Evolutionary conservation across 768 basidiomycete genomes (phyloP).

Genomic region (Boletus sp.): DNA sequence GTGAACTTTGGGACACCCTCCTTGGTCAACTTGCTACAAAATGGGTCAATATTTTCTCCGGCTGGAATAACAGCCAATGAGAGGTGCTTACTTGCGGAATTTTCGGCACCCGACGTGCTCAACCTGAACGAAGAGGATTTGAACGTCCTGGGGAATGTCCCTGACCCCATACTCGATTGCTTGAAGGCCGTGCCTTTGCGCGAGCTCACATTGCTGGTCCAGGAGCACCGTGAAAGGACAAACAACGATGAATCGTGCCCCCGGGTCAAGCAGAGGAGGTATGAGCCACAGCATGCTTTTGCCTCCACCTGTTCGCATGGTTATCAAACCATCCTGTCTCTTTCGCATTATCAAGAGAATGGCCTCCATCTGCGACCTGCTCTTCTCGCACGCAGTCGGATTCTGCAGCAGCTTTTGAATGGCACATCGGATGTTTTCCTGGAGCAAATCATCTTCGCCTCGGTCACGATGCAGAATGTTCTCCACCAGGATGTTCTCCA

Average conservation of each 20-base stretch:
- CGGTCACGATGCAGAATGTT: not conserved
- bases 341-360: not conserved
- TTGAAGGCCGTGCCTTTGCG: not conserved
- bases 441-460: not conserved
- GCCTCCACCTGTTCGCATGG: constrained; percentile 5
- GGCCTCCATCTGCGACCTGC: constrained; percentile 3
- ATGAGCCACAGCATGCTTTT: constrained; percentile 5
- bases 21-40: not conserved
- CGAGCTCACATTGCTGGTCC: not conserved
- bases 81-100: not conserved
- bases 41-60: not conserved
- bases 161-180: not conserved
- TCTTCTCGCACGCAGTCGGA: not conserved
- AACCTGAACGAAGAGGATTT: constrained; percentile 3
- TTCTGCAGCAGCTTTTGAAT: not conserved
- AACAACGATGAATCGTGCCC: not conserved
- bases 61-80: not conserved
- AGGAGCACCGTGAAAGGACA: constrained; percentile 4
- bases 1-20: not conserved
- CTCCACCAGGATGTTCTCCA: too few species aligned
- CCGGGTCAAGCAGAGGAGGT: not conserved
- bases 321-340: constrained; percentile 3
- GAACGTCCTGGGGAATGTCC: not conserved
- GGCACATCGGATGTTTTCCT: not conserved
- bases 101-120: not conserved